Evolutionary conservation across 2,329 filamentous ascomycete genomes (phyloP), one percentile per base, ranked within the genome.

Genomic region (Colletotrichum endophyticum): DNA sequence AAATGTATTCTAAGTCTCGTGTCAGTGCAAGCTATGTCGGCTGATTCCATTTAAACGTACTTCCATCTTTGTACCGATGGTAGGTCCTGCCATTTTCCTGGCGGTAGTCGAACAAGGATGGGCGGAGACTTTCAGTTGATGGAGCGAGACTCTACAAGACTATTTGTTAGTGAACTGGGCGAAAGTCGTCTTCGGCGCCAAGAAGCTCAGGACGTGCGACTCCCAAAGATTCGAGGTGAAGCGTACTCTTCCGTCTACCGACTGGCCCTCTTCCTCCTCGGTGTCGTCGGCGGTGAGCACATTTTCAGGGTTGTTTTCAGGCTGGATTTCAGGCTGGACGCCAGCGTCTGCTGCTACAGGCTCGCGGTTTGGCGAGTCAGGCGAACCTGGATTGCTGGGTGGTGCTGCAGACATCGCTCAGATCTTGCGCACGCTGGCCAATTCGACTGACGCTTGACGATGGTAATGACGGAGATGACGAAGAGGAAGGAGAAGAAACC

Each of bases 81-180:
- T 85, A 86, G 1, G 83, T 85, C n/a, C 85, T 78, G 6, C 84
- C 84, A 72, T 86, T 84, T 67, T 86, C 85, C n/a, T 81, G 79
- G 5, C 84, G 83, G 77, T 83, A 84, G 13, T 81, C 78, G 49
- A 81, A 72, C 53, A 86, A 84, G n/a, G 56, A 59, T 6, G 22
- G 16, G 8, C 56, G 22, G 5, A 59, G 16, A 59, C 56, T 59
- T 3, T 25, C 27, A 3, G 56, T 27, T 28, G 56, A 59, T 59
- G 56, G n/a, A 28, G 56, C 56, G 3, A 59, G 8, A 28, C 56
- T 59, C 56, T 59, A 13, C 44, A 53, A 53, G 44, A 53, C 44
- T 53, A 5, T 8, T 53, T 22, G 44, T 53, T 25, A 53, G 44
- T 53, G n/a, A 53, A 22, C 44, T 53, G 44, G 6, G n/a, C 44